A percentile compares a stretch with the other conserved stretches of the same genome.
These are phyloP conservation scores for Globisporangium splendens DNA, from an alignment of 352 stramenopile genomes.

Conservation along the genomic window DNA sequence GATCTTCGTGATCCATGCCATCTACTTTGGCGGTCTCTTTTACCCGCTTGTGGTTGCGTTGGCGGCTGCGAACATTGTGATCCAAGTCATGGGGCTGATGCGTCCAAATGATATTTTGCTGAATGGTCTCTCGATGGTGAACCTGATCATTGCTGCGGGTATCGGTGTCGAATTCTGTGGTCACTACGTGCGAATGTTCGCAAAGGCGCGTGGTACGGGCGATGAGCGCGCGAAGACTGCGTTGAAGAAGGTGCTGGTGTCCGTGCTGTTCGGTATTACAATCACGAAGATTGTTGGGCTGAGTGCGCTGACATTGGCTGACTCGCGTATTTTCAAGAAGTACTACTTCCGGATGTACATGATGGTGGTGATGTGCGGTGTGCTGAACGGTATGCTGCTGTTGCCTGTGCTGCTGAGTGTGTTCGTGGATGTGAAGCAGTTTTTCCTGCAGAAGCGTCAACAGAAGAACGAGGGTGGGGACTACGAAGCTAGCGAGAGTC, in stretches of 20 bases:
- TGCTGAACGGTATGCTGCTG: constrained; percentile 75
- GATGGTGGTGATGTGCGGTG: constrained; percentile 69
- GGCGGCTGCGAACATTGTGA: constrained; percentile 47
- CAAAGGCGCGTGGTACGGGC: constrained; percentile 24
- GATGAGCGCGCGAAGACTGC: constrained; percentile 32
- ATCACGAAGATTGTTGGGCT: constrained; percentile 37
- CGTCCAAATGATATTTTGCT: constrained; percentile 58
- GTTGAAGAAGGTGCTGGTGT: constrained; percentile 33
- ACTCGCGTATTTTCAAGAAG: constrained; percentile 86
- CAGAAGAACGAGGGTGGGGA: constrained; percentile 13
- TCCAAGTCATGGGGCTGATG: constrained; percentile 56
- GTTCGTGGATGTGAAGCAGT: constrained; percentile 40
- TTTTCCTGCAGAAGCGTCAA: constrained; percentile 32
- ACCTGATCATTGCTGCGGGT: constrained; percentile 80
- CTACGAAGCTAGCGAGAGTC: constrained; percentile 17
- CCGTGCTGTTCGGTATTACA: constrained; percentile 41
- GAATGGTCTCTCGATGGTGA: constrained; percentile 84
- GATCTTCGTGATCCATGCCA: constrained; percentile 50
- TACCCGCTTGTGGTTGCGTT: constrained; percentile 40
- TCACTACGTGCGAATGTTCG: constrained; percentile 75
- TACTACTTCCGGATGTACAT: constrained; percentile 94
- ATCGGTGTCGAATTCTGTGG: constrained; percentile 82
- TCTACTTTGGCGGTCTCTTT: constrained; percentile 47
- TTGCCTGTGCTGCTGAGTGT: constrained; percentile 58
- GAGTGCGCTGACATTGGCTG: constrained; percentile 35